Base-by-base conservation (phyloP, 345 rosid species). In the Citrus maxima region DNA sequence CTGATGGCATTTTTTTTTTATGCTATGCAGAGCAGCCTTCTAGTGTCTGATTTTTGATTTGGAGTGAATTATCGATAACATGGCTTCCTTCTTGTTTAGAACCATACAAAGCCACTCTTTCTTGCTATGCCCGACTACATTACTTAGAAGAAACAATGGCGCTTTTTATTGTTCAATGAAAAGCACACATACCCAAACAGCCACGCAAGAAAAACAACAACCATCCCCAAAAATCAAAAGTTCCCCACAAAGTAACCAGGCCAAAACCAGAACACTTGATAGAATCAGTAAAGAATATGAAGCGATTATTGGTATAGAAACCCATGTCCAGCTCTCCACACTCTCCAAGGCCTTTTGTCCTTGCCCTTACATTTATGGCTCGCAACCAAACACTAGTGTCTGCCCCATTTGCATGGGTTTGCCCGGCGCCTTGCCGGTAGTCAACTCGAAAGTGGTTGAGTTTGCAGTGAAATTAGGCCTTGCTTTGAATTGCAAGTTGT, bases 401-500 rank as follows among this genome's bases (percentile, higher is more conserved):
- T 93, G 98, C 80, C 99, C 99, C 16, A 84, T 95, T 56, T 95
- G 99, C 88, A 89, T 92, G 98, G 98, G 99, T 28, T 86, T 95
- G 80, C 99, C 99, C n/a, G 95, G 99, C 69, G 92, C 99, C 70
- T 84, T 95, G 65, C 99, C 99, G 0, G 93, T 92, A 82, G 80
- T 93, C 77, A 96, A 89, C 86, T 90, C 95, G 0, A 96, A 91
- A 87, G 97, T 91, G 71, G 90, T 93, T 62, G 97, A 93, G 75
- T 91, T 82, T 70, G 98, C 96, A 1, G 97, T 93, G 70, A 90
- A 86, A 85, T 78, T 96, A 84, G 96, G 97, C 24, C 89, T 93
- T 79, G 98, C 97, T 34, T 88, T 93, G 74, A 96, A 96, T 70
- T 96, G 98, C 87, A 87, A 88, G 84, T 82, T 96, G 61, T 86